A percentile compares a stretch with the other conserved stretches of the same genome.
phyloP scores from a whole-genome alignment of 1,139 yeast genomes.

The Scheffersomyces segobiensis region DNA sequence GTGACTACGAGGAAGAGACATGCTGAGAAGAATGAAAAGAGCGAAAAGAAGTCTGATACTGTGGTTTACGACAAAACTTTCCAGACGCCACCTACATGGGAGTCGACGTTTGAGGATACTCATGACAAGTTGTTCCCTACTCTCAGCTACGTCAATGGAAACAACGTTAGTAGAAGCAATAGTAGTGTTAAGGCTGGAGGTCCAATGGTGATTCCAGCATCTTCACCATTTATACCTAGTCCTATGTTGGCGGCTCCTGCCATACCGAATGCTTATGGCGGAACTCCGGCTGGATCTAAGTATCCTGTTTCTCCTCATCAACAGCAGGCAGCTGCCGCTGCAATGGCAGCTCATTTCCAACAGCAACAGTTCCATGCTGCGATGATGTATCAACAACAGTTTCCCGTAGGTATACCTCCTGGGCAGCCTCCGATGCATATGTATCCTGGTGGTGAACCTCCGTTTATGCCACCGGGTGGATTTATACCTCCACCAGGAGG shows the following conservation, averaged over 20 bases:
- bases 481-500: constrained; percentile 40
- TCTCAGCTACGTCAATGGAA: constrained; percentile 3
- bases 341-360: constrained; percentile 31
- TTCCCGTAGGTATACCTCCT: constrained; percentile 29
- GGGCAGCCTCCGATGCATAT: constrained; percentile 38
- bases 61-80: constrained; percentile 58
- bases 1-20: constrained; percentile 37
- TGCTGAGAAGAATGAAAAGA: constrained; percentile 22
- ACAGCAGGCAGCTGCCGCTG: constrained; percentile 23
- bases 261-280: constrained; percentile 16
- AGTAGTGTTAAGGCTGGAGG: constrained; percentile 7
- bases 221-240: constrained; percentile 33
- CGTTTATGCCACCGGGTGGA: constrained; percentile 34
- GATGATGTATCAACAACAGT: constrained; percentile 39
- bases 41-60: constrained; percentile 23
- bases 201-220: constrained; percentile 19
- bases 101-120: constrained; percentile 55
- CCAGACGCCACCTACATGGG: constrained; percentile 83
- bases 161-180: background rate
- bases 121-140: constrained; percentile 49
- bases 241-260: constrained; percentile 32
- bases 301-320: constrained; percentile 21
- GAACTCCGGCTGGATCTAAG: constrained; percentile 14
- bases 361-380: constrained; percentile 41
- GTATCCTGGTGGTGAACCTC: constrained; percentile 37